Conservation (phyloP, 352 stramenopile genomes). For the Poterioochromonas sp. region DNA sequence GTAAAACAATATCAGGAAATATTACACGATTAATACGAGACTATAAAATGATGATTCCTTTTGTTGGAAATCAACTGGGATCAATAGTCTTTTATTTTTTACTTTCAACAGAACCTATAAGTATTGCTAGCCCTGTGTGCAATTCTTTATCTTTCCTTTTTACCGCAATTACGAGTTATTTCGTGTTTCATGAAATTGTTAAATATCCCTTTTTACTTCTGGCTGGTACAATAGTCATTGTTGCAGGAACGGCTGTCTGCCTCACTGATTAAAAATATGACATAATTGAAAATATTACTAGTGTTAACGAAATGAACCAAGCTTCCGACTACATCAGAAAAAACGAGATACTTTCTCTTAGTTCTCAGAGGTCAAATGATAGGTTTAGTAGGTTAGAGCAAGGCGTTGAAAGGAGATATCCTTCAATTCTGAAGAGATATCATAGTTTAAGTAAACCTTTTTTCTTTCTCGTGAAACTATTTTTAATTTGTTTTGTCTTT, state of each 20-base stretch:
- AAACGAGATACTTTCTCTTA: not conserved
- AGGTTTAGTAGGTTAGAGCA: not conserved
- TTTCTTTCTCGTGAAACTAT: not conserved
- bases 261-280: not conserved
- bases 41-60: conserved; percentile 6
- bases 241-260: not conserved
- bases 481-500: not conserved
- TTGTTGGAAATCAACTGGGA: conserved; percentile 1
- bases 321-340: not conserved
- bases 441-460: too few relatives aligned
- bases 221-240: not conserved
- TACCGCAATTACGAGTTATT: conserved; percentile 7
- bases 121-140: conserved; percentile 4
- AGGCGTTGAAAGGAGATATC: not conserved
- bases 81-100: conserved; percentile 25
- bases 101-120: not conserved
- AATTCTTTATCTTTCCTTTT: conserved; percentile 22
- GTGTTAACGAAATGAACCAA: not conserved
- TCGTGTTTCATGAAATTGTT: not conserved
- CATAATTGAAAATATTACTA: not conserved
- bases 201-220: not conserved
- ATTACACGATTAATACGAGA: not conserved
- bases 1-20: not conserved
- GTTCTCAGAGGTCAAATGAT: not conserved
- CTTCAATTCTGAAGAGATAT: not conserved